Percentiles rank a stretch among this genome's conserved stretches.
phyloP scores from a whole-genome alignment of 106 monocot genomes.

The Gastrodia elata region DNA sequence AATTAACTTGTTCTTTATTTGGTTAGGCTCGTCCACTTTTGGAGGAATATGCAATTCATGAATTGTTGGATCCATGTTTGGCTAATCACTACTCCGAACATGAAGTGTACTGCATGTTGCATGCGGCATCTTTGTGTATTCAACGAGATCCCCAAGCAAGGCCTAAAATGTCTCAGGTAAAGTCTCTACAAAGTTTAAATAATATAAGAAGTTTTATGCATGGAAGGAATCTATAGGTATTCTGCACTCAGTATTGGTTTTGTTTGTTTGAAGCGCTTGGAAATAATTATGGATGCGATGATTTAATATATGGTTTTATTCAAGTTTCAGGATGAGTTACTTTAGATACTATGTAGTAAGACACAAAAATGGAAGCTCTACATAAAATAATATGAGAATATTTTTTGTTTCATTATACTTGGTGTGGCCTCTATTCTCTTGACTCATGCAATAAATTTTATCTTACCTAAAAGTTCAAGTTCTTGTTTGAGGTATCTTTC shows the following conservation, averaged over 20 bases:
- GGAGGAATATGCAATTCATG: conserved; percentile 49
- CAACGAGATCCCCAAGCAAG: conserved; percentile 69
- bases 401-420: background rate
- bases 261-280: background rate
- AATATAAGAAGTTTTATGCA: background rate
- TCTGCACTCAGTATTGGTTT: background rate
- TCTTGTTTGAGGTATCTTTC: background rate
- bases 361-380: background rate
- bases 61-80: conserved; percentile 66
- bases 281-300: background rate
- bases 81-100: conserved; percentile 43
- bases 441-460: background rate
- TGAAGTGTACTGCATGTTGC: conserved; percentile 70
- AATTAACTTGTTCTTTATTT: background rate
- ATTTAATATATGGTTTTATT: background rate
- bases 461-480: background rate
- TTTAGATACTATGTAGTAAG: background rate
- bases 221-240: too few species aligned
- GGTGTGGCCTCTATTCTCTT: background rate
- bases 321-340: background rate
- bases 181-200: background rate
- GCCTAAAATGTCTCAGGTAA: conserved; percentile 82
- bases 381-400: background rate
- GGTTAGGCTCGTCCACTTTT: conserved; percentile 72
- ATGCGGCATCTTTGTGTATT: conserved; percentile 77